Percentiles rank a stretch among this genome's conserved stretches.
Conservation (phyloP, 73 alveolate genomes). For the Tetrahymena elliotti region DNA sequence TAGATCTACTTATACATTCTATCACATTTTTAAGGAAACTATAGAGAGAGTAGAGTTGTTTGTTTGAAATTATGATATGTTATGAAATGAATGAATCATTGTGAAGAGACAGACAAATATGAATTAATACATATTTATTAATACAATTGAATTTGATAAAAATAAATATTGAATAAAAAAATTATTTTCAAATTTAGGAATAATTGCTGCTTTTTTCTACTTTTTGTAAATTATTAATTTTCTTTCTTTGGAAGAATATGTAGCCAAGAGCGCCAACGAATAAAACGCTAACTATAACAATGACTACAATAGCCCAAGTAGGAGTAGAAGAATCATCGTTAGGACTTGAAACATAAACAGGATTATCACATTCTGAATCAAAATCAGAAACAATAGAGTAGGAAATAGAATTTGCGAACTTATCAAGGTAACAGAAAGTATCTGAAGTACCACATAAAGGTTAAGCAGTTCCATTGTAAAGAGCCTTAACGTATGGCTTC, state of each 20-base stretch:
- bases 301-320: not conserved
- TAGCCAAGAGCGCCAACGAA: not conserved
- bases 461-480: not conserved
- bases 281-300: not conserved
- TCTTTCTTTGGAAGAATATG: not conserved
- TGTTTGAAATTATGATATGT: no score
- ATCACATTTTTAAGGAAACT: no score
- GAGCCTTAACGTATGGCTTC: not conserved
- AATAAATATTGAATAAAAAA: not conserved
- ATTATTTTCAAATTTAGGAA: not conserved
- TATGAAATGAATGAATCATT: no score
- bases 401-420: not conserved
- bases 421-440: not conserved
- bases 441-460: not conserved
- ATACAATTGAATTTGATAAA: not conserved
- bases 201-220: not conserved
- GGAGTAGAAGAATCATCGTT: not conserved
- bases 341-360: not conserved
- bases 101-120: no score
- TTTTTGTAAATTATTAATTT: not conserved
- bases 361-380: not conserved
- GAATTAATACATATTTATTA: not conserved
- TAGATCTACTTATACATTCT: no score
- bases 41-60: no score
- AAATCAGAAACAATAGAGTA: not conserved